These are phyloP conservation scores for Phaffia tasmanica DNA, from an alignment of 768 basidiomycete species.

Conservation along the genomic window DNA sequence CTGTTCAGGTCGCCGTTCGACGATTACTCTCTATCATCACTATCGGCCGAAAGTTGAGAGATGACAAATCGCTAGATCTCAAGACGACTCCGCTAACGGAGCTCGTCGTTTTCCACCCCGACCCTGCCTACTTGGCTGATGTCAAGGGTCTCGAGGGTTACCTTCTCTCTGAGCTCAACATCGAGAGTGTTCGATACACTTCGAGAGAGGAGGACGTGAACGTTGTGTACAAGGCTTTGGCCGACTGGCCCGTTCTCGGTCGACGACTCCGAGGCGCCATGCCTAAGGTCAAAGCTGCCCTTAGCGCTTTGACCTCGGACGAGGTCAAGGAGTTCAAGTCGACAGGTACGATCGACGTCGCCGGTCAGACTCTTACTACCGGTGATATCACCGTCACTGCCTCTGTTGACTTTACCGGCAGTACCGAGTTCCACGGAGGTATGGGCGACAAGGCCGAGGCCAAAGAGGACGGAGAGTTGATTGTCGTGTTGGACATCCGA, in stretches of 20 bases:
- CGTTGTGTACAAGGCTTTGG: conserved; percentile 77
- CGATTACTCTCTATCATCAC: conserved; percentile 94
- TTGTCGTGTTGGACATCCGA: conserved; percentile 80
- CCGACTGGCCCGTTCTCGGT: conserved; percentile 91
- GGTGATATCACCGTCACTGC: conserved; percentile 90
- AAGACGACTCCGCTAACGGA: conserved; percentile 86
- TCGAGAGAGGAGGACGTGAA: conserved; percentile 76
- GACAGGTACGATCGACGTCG: conserved; percentile 68
- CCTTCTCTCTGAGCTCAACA: conserved; percentile 87
- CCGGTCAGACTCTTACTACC: conserved; percentile 73
- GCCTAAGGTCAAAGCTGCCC: conserved; percentile 71
- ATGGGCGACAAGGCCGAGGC: conserved; percentile 41
- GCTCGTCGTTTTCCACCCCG: conserved; percentile 84
- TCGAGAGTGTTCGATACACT: conserved; percentile 78
- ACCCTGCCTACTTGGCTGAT: conserved; percentile 70
- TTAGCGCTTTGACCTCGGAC: conserved; percentile 70
- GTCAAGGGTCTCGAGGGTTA: conserved; percentile 73
- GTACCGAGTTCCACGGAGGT: conserved; percentile 14
- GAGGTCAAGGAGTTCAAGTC: conserved; percentile 64
- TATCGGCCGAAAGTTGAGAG: conserved; percentile 74
- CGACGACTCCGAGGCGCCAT: conserved; percentile 88
- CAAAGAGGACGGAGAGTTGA: conserved; percentile 58
- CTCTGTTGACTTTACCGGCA: conserved; percentile 64
- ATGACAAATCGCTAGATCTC: conserved; percentile 70
- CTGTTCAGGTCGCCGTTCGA: conserved; percentile 86